Evolutionary conservation across 2,329 filamentous ascomycete species (phyloP), one percentile per base, ranked within the genome.

Genomic region (Triangularia setosa): DNA sequence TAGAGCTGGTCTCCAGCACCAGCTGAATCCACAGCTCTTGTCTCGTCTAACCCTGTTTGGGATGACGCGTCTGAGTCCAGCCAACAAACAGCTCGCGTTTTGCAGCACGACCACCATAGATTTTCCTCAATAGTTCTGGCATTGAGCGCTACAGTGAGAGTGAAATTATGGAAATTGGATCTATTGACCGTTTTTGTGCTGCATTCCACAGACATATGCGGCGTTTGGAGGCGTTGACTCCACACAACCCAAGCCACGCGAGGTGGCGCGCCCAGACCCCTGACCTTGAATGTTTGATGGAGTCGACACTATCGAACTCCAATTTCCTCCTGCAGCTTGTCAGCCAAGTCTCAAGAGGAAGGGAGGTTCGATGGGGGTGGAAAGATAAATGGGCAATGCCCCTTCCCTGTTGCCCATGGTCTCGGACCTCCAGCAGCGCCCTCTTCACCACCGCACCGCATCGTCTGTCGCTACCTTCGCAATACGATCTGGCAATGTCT

Each of bases 291-390:
- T 30, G 28, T 27, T n/a, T 40, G 21, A 58, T 44, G 27, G 23
- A 28, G 35, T 48, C 21, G 23, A 60, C 35, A 60, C 58, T 60
- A 60, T 60, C 58, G 58, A 60, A 52, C 21, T 27, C 48, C 58
- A 40, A 60, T 52, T 60, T 60, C 48, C 40, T 53, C 40, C 58
- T 60, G 58, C 58, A 60, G 52, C 52, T 54, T 55, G 5, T 55
- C 23, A 27, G 35, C 35, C 14, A 40, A 40, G 35, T 40, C 35
- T 14, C 35, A 40, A 40, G 35, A 40, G 35, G 4, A 16, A 21
- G 23, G 23, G 52, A 55, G 23, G 7, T 55, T 55, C 11, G 52
- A 55, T 25, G 23, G 27, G 21, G 40, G 18, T 52, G 28, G 58
- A 30, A 52, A 33, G 40, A 48, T 48, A 60, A 60, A 60, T 40